A percentile compares a stretch with the other conserved stretches of the same genome.
Evolutionary conservation across 2,329 filamentous ascomycete genomes (phyloP).

Genomic region (Tolypocladium pustulatum): DNA sequence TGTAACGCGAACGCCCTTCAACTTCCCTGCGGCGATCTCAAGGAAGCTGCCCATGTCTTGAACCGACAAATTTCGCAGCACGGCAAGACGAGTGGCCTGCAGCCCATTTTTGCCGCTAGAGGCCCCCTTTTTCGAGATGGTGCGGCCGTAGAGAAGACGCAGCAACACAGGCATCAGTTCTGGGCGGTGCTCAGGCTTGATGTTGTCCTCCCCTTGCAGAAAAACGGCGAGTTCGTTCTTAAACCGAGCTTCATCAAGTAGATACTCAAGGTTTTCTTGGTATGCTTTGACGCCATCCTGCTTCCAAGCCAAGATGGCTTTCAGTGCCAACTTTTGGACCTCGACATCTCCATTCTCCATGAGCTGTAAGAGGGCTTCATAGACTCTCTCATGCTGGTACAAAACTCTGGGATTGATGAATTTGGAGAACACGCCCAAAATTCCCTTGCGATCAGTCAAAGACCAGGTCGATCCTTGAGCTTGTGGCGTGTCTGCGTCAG

Average conservation of each 20-base stretch:
- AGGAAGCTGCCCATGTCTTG: slow-evolving; percentile 73
- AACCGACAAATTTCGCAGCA: slow-evolving; percentile 66
- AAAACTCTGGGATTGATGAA: slow-evolving; percentile 82
- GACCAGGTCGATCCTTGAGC: slow-evolving; percentile 45
- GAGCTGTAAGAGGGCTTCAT: slow-evolving; percentile 61
- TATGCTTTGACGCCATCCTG: slow-evolving; percentile 64
- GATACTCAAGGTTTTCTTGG: slow-evolving; percentile 72
- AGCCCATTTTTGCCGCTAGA: slow-evolving; percentile 71
- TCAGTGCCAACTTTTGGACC: slow-evolving; percentile 75
- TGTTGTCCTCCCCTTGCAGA: slow-evolving; percentile 62
- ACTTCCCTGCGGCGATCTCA: slow-evolving; percentile 64
- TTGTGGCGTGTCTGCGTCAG: slow-evolving; percentile 23
- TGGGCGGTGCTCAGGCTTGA: slow-evolving; percentile 61
- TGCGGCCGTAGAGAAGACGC: slow-evolving; percentile 77
- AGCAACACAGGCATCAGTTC: slow-evolving; percentile 79
- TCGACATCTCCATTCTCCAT: slow-evolving; percentile 84
- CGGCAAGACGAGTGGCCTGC: slow-evolving; percentile 68
- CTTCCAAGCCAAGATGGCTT: slow-evolving; percentile 85
- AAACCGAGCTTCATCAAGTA: slow-evolving; percentile 85
- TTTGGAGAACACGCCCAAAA: slow-evolving; percentile 71
- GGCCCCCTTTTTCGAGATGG: slow-evolving; percentile 71
- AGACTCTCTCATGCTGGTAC: slow-evolving; percentile 67
- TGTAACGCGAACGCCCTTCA: slow-evolving; percentile 51
- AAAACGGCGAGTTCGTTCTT: slow-evolving; percentile 90
- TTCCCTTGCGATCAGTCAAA: slow-evolving; percentile 70